These are phyloP conservation scores for Ophiostoma himal-ulmi DNA, from an alignment of 2,329 filamentous ascomycete genomes.

Conservation along the genomic window DNA sequence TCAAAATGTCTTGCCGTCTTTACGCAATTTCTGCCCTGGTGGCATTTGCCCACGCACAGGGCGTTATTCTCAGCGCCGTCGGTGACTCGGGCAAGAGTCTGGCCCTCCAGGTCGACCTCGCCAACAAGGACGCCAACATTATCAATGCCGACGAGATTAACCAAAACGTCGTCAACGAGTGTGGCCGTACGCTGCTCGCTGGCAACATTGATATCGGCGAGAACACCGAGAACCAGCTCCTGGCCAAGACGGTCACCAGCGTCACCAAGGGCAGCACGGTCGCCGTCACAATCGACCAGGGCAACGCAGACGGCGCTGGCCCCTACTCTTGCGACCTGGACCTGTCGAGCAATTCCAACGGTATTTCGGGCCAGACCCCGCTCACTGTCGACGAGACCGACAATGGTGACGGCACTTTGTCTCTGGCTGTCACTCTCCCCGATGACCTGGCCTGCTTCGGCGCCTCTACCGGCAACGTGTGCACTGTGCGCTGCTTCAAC, in stretches of 20 bases:
- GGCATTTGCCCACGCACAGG: constrained; percentile 24
- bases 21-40: constrained; percentile 21
- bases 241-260: constrained; percentile 42
- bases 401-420: constrained; percentile 25
- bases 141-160: constrained; percentile 52
- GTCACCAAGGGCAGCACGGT: constrained; percentile 43
- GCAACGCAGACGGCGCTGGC: constrained; percentile 49
- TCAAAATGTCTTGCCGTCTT: constrained; percentile 18
- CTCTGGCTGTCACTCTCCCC: constrained; percentile 46
- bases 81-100: constrained; percentile 30
- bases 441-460: constrained; percentile 44
- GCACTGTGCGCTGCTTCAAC: constrained; percentile 55
- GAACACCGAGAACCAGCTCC: constrained; percentile 48
- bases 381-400: constrained; percentile 41
- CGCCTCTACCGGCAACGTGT: constrained; percentile 52
- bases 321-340: constrained; percentile 52
- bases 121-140: constrained; percentile 51
- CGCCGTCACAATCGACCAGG: constrained; percentile 47
- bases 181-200: constrained; percentile 53
- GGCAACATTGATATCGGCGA: constrained; percentile 59
- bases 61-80: constrained; percentile 23
- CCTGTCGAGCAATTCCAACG: constrained; percentile 40
- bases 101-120: constrained; percentile 23
- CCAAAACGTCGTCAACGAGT: constrained; percentile 50
- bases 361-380: constrained; percentile 38